Base-by-base conservation (phyloP, 345 rosid species). In the Populus pruinosa region DNA sequence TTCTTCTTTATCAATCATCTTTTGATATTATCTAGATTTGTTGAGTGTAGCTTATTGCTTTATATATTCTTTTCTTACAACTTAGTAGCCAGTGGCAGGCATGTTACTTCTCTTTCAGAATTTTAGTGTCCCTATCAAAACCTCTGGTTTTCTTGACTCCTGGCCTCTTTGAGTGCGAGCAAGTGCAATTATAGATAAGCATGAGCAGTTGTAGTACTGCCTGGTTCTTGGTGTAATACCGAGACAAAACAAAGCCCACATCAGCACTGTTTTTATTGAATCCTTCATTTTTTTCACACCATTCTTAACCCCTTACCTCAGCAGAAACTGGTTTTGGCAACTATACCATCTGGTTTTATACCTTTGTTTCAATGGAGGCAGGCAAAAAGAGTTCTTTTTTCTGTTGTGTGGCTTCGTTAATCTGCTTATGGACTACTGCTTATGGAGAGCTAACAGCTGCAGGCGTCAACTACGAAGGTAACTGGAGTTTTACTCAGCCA, bases 391-490 rank as follows among this genome's bases (percentile, higher is more conserved):
- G 66, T 65, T 71, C 44, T 77, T 71, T 43, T 70, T 79, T 82
- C 36, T 81, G 75, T 70, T 83, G 71, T 82, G 50, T 79, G 68
- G 73, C 53, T 62, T 71, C 86, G 69, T 75, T 85, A n/a, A n/a
- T 39, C 76, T 85, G 85, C 83, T 73, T 86, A 65, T 84, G 86
- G 83, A 76, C 72, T 72, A 59, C 76, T 84, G 87, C 88, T 29
- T 75, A 65, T 80, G 98, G 93, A 55, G 79, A 89, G 83, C 91
- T 94, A 25, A 89, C 97, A 69, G 82, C 93, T 21, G 83, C 89
- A 85, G 98, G 97, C 74, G 93, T 92, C 70, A 92, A 94, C 87
- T 87, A 25, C 82, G 98, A 94, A 92, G 98, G 98, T 92, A 90
- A 80, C 7, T 78, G 67, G 39, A 50, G 31, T 44, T 66, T 43